These are phyloP conservation scores for Blastomyces parvus DNA, from an alignment of 2,329 filamentous ascomycete species.

Conservation along the genomic window DNA sequence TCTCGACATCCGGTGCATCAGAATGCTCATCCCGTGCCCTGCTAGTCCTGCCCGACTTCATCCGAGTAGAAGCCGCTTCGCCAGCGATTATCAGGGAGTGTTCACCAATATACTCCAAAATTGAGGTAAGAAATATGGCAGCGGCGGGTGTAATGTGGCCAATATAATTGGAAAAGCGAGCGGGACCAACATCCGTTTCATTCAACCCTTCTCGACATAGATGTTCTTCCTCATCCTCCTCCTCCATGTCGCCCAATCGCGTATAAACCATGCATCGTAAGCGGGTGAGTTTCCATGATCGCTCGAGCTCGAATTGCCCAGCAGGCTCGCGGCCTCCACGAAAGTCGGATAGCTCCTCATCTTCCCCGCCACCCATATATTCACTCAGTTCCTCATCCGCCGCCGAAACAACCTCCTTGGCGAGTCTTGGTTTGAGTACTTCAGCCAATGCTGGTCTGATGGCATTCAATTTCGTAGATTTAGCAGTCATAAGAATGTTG, in stretches of 20 bases:
- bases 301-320: conserved; percentile 75
- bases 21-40: conserved; percentile 33
- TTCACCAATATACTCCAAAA: conserved; percentile 89
- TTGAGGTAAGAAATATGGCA: conserved; percentile 90
- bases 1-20: conserved; percentile 38
- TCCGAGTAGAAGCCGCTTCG: conserved; percentile 58
- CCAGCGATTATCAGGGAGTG: conserved; percentile 80
- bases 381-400: conserved; percentile 82
- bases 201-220: conserved; percentile 69
- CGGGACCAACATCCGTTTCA: conserved; percentile 46
- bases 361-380: conserved; percentile 69
- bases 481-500: conserved; percentile 72
- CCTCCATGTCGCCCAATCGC: conserved; percentile 89
- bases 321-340: conserved; percentile 42
- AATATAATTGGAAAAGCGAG: conserved; percentile 45
- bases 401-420: conserved; percentile 69
- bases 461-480: conserved; percentile 63
- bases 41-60: conserved; percentile 42
- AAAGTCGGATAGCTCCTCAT: conserved; percentile 58
- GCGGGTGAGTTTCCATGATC: conserved; percentile 87
- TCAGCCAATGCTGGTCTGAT: conserved; percentile 76
- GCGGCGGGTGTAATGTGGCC: conserved; percentile 78
- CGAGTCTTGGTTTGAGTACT: conserved; percentile 80
- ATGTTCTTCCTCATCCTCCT: conserved; percentile 88
- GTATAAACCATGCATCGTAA: conserved; percentile 98